Conservation (phyloP, 352 stramenopile genomes). For the Phytophthora ohioensis region DNA sequence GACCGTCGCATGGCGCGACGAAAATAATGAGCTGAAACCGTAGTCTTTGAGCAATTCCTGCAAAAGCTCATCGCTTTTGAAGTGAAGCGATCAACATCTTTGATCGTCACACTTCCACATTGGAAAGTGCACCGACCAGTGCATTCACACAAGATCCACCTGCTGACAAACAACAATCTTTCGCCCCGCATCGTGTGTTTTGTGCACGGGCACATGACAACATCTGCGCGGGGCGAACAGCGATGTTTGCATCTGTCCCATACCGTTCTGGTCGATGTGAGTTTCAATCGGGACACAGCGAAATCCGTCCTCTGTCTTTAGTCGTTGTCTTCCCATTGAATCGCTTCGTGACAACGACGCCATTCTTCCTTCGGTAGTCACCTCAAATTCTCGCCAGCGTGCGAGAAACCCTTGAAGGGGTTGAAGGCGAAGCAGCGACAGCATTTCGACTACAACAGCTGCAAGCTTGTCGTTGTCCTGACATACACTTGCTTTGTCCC, state of each 20-base stretch:
- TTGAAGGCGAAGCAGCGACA: constrained; percentile 25
- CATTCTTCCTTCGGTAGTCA: constrained; percentile 1
- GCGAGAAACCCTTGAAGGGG: background rate
- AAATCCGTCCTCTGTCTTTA: background rate
- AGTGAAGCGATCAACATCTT: too few species aligned
- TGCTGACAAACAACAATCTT: constrained; percentile 9
- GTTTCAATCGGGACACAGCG: background rate
- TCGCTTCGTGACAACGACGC: constrained; percentile 1
- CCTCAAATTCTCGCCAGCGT: constrained; percentile 14
- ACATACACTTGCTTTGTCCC: constrained; percentile 14
- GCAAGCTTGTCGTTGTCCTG: background rate
- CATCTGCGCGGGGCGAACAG: constrained; percentile 25
- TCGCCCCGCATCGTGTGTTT: constrained; percentile 24
- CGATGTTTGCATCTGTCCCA: constrained; percentile 8
- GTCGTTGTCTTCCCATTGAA: constrained; percentile 6
- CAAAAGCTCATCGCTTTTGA: too few species aligned
- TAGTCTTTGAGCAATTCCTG: background rate
- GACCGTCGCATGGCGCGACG: constrained; percentile 7
- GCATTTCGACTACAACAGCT: constrained; percentile 33
- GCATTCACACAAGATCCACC: background rate
- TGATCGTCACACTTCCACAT: too few species aligned
- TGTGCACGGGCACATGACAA: constrained; percentile 13
- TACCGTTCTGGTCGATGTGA: constrained; percentile 4
- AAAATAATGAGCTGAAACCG: constrained; percentile 36
- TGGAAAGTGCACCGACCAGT: background rate